These are phyloP conservation scores for Rosa lucieae DNA, from an alignment of 306 rosid genomes.

Conservation along the genomic window DNA sequence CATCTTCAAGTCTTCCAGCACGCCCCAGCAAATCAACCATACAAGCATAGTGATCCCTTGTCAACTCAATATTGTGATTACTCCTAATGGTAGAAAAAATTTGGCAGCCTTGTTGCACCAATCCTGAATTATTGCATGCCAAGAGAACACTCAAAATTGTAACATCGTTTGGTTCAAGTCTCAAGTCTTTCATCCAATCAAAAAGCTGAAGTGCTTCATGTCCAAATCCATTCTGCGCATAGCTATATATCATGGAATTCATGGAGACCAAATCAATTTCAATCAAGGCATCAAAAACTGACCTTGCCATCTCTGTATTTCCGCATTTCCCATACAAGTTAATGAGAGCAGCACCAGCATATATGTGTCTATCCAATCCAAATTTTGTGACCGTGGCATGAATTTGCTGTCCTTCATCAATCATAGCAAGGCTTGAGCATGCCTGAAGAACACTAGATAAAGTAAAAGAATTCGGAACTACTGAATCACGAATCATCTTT, in stretches of 20 bases:
- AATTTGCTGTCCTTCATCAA: slow-evolving; percentile 57
- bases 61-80: slow-evolving; percentile 43
- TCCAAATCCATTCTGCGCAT: slow-evolving; percentile 65
- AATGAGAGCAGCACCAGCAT: slow-evolving; percentile 59
- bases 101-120: slow-evolving; percentile 66
- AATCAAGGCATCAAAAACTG: slow-evolving; percentile 21
- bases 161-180: slow-evolving; percentile 50
- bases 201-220: slow-evolving; percentile 55
- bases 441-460: slow-evolving; percentile 66
- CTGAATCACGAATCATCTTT: slow-evolving; percentile 52
- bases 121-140: slow-evolving; percentile 69
- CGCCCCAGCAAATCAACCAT: slow-evolving; percentile 71
- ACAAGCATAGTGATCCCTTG: slow-evolving; percentile 55
- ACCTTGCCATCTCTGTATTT: slow-evolving; percentile 53
- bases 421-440: slow-evolving; percentile 67
- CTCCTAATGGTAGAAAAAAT: slow-evolving; percentile 42
- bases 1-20: slow-evolving; percentile 63
- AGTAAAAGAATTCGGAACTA: slow-evolving; percentile 55
- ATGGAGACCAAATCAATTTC: slow-evolving; percentile 45
- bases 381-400: slow-evolving; percentile 45
- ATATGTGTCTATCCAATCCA: slow-evolving; percentile 50
- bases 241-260: slow-evolving; percentile 67
- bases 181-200: slow-evolving; percentile 35
- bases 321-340: slow-evolving; percentile 76
- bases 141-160: slow-evolving; percentile 61